These are phyloP conservation scores for Thecaphora frezii DNA, from an alignment of 1,284 basidiomycete genomes.

Conservation along the genomic window DNA sequence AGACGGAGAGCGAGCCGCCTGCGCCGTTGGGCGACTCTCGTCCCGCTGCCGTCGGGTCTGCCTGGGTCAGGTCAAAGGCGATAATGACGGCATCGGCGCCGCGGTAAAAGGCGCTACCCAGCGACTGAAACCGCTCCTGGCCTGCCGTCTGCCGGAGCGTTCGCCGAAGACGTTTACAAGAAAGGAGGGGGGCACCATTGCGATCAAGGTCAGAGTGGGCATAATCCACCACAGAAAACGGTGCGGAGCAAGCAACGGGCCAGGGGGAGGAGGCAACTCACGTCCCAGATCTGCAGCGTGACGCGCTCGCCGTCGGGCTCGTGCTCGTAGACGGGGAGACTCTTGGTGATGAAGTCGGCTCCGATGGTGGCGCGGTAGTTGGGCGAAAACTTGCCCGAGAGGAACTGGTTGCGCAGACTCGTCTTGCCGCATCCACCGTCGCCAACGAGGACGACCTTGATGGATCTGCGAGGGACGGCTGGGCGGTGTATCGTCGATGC, in stretches of 20 bases:
- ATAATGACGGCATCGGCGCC: constrained; percentile 51
- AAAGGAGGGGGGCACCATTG: neutral
- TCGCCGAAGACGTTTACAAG: neutral
- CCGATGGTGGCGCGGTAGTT: constrained; percentile 50
- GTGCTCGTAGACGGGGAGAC: constrained; percentile 15
- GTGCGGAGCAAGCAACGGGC: constrained; percentile 1
- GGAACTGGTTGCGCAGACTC: constrained; percentile 35
- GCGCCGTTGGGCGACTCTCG: no score
- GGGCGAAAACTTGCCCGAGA: constrained; percentile 29
- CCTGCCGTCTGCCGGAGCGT: no score
- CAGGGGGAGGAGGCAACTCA: no score
- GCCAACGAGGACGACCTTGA: constrained; percentile 53
- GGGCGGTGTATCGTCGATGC: no score
- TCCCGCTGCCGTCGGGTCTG: neutral
- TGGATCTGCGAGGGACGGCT: constrained; percentile 5
- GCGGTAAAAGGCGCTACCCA: constrained; percentile 51
- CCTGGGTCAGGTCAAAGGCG: constrained; percentile 30
- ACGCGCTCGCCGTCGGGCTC: constrained; percentile 23
- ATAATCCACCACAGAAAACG: neutral
- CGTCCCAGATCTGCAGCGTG: constrained; percentile 41
- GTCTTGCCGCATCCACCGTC: constrained; percentile 46
- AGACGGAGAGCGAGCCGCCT: no score
- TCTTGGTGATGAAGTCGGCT: constrained; percentile 49
- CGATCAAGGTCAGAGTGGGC: neutral
- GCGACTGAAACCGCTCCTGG: constrained; percentile 52